Evolutionary conservation across 768 basidiomycete genomes (phyloP).

Genomic region (Trametes cingulata): DNA sequence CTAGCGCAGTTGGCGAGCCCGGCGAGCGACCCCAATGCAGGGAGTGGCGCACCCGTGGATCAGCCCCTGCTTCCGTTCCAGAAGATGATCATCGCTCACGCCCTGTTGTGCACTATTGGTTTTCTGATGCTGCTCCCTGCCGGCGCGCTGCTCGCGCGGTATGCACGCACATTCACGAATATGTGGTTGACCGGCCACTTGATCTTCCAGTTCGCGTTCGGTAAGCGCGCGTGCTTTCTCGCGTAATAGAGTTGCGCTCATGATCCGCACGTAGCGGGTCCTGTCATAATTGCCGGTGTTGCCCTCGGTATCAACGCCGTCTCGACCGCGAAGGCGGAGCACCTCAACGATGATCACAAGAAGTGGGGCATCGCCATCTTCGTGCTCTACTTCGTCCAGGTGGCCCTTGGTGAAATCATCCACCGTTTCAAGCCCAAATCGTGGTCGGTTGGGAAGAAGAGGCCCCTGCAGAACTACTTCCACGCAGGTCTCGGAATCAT

Average conservation of each 20-base stretch:
- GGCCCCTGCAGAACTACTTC: conserved; percentile 46
- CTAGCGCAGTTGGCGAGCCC: conserved; percentile 19
- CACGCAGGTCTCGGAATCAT: conserved; percentile 51
- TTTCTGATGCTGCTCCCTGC: conserved; percentile 60
- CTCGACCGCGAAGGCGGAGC: conserved; percentile 29
- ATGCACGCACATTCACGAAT: conserved; percentile 50
- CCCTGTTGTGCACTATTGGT: conserved; percentile 49
- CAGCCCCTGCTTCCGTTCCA: conserved; percentile 46
- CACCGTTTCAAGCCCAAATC: conserved; percentile 52
- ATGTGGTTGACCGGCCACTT: conserved; percentile 47
- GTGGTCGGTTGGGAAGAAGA: conserved; percentile 36
- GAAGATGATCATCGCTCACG: conserved; percentile 54
- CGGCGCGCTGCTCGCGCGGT: conserved; percentile 58
- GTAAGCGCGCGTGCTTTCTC: conserved; percentile 12
- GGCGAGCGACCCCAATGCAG: conserved; percentile 7
- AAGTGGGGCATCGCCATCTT: conserved; percentile 54
- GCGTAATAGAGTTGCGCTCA: background rate
- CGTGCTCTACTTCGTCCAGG: conserved; percentile 53
- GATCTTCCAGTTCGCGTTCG: conserved; percentile 48
- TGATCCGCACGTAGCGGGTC: conserved; percentile 38
- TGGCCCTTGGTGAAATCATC: conserved; percentile 48
- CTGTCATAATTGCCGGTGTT: conserved; percentile 55
- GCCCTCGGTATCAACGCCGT: conserved; percentile 43
- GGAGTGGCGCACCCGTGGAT: conserved; percentile 1
- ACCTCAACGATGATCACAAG: conserved; percentile 49